Evolutionary conservation across 805 yeast species (phyloP), one percentile per base, ranked within the genome.

Genomic region (Maudiozyma serrabonitensis): DNA sequence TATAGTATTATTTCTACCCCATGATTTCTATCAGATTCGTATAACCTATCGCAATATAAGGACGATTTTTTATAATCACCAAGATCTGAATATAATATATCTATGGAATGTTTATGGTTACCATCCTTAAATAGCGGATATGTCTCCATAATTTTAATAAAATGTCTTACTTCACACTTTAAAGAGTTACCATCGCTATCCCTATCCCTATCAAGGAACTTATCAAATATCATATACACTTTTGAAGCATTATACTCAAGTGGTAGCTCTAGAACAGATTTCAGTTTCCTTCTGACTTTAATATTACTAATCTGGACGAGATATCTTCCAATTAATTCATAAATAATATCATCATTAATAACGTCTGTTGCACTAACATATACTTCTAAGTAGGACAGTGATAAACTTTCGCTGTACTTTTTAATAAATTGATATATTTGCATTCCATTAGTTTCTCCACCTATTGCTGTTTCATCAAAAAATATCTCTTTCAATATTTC

Each of bases 61-160:
- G 83, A 74, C 0, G 95, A 85, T n/a, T 70, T 68, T 19, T 65
- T 65, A 45, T 78, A 73, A 58, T 84, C 84, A 3, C 75, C 66
- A 43, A 86, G 63, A 19, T 80, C 79, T 45, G 76, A 72, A 44
- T 78, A 79, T 25, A 81, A 71, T 2, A 87, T 75, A 48, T 78
- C 77, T 16, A 91, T 67, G 0, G 87, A 82, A 46, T 79, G 75
- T 11, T 74, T 72, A 59, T 86, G 87, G 47, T 79, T 79, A 1
- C 78, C 81, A 41, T 84, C 58, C 51, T 78, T 75, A 43, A 75
- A 74, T 48, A 84, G 71, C 2, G 89, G 76, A 43, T 76, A 72
- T 0, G 86, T 79, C 40, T 78, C 74, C 32, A 61, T 47, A 19
- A 45, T 41, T 38, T 53, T 50, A 9, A 63, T 42, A 26, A 49